Evolutionary conservation across 1,284 basidiomycete genomes (phyloP).

Genomic region (Takashimella koratensis): DNA sequence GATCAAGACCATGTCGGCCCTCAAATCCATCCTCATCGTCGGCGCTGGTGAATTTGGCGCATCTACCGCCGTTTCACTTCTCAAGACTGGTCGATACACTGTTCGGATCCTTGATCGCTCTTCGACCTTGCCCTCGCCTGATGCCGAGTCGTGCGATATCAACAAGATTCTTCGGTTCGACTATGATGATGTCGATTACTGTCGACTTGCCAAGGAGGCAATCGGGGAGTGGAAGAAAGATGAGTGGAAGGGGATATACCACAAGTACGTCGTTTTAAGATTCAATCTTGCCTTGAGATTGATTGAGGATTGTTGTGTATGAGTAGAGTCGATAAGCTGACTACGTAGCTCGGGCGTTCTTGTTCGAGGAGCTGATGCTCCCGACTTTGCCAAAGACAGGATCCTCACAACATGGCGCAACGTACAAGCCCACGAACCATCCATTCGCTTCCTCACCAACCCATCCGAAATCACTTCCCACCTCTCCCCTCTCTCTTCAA

Average conservation of each 20-base stretch:
- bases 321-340: too few relatives aligned
- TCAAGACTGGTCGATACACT: slow-evolving; percentile 56
- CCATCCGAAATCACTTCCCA: slow-evolving; percentile 6
- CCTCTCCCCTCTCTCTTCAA: slow-evolving; percentile 9
- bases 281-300: too few relatives aligned
- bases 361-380: slow-evolving; percentile 12
- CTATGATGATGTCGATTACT: slow-evolving; percentile 54
- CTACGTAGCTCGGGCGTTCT: slow-evolving; percentile 17
- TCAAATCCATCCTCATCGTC: slow-evolving; percentile 64
- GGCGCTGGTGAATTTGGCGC: slow-evolving; percentile 82
- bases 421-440: slow-evolving; percentile 8
- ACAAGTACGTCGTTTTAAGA: slow-evolving; percentile 71
- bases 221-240: slow-evolving; percentile 65
- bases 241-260: slow-evolving; percentile 67
- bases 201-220: slow-evolving; percentile 66
- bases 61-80: slow-evolving; percentile 68
- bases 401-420: slow-evolving; percentile 5
- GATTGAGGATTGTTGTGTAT: too few relatives aligned
- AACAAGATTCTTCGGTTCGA: slow-evolving; percentile 64
- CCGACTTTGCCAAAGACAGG: too few relatives aligned
- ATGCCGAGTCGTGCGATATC: slow-evolving; percentile 77
- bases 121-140: slow-evolving; percentile 62
- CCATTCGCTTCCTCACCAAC: slow-evolving; percentile 5
- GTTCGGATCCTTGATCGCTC: slow-evolving; percentile 65
- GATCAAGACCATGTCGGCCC: too few relatives aligned